Conservation (phyloP, 2,329 filamentous ascomycete genomes). For the Chaetothyriales sp. region DNA sequence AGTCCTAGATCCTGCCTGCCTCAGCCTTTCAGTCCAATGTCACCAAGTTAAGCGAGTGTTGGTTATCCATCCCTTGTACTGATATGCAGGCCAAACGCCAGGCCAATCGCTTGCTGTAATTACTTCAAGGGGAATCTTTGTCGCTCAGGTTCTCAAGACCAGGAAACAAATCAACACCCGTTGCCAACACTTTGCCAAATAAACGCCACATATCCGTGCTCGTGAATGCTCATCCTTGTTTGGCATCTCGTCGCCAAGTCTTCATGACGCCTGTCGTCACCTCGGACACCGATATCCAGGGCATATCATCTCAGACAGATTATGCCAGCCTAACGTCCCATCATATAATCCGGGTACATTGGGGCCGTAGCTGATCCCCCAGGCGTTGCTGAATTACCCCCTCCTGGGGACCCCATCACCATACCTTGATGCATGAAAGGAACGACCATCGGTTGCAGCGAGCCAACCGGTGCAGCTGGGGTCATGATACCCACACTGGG, state of each 20-base stretch:
- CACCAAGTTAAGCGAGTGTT: not conserved
- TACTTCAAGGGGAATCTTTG: not conserved
- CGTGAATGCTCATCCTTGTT: not conserved
- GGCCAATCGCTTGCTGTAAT: not conserved
- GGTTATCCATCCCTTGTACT: not conserved
- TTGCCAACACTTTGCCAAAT: not conserved
- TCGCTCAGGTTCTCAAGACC: not conserved
- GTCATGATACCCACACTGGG: constrained; percentile 9
- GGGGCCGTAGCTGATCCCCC: constrained; percentile 21
- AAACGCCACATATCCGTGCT: not conserved
- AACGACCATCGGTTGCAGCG: constrained; percentile 1
- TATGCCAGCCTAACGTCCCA: constrained; percentile 25
- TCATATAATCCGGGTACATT: constrained; percentile 34
- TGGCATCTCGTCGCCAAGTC: too few relatives aligned
- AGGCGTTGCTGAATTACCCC: constrained; percentile 19
- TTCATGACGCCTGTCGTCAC: not conserved
- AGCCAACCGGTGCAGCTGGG: constrained; percentile 2
- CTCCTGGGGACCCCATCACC: constrained; percentile 20
- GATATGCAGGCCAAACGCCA: not conserved
- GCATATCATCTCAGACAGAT: not conserved
- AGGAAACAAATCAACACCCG: not conserved
- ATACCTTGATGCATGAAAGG: constrained; percentile 14
- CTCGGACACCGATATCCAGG: too few relatives aligned
- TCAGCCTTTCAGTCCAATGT: not conserved
- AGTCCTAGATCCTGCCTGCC: not conserved